Percentiles rank a stretch among this genome's conserved stretches.
Conservation (phyloP, 352 stramenopile genomes). For the Blastocystis sp. region DNA sequence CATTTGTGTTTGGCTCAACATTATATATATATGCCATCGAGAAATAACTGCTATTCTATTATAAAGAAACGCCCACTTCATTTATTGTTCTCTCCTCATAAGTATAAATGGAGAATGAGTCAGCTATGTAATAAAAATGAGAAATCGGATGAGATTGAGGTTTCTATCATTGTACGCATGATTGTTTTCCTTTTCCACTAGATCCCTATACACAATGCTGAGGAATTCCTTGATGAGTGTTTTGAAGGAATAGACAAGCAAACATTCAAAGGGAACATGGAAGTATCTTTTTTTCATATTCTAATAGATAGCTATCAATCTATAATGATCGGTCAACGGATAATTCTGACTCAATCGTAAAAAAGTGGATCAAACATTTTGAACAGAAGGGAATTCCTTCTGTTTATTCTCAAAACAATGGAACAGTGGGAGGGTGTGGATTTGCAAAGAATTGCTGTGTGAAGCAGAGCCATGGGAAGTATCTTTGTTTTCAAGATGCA, state of each 20-base stretch:
- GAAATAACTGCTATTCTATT: not conserved
- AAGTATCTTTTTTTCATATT: conserved; percentile 9
- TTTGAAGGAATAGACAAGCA: conserved; percentile 59
- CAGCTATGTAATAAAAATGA: not conserved
- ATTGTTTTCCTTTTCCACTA: not conserved
- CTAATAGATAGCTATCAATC: conserved; percentile 32
- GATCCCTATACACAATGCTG: conserved; percentile 63
- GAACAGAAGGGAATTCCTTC: not conserved
- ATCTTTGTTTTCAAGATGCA: conserved; percentile 63
- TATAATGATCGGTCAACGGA: conserved; percentile 62
- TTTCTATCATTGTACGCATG: conserved; percentile 23
- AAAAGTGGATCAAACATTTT: conserved; percentile 58
- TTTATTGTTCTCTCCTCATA: not conserved
- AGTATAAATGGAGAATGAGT: not conserved
- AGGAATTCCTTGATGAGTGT: conserved; percentile 62
- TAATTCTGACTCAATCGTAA: conserved; percentile 37
- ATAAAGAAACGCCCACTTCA: not conserved
- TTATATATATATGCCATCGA: conserved; percentile 92
- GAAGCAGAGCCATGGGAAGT: not conserved
- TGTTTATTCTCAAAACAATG: conserved; percentile 29
- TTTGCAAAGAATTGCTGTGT: conserved; percentile 61
- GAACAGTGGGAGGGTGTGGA: conserved; percentile 42
- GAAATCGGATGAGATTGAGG: not conserved
- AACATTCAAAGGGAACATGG: conserved; percentile 44
- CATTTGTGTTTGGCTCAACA: conserved; percentile 86